These are phyloP conservation scores for Monosporozyma siamensis DNA, from an alignment of 805 yeast genomes.

Conservation along the genomic window DNA sequence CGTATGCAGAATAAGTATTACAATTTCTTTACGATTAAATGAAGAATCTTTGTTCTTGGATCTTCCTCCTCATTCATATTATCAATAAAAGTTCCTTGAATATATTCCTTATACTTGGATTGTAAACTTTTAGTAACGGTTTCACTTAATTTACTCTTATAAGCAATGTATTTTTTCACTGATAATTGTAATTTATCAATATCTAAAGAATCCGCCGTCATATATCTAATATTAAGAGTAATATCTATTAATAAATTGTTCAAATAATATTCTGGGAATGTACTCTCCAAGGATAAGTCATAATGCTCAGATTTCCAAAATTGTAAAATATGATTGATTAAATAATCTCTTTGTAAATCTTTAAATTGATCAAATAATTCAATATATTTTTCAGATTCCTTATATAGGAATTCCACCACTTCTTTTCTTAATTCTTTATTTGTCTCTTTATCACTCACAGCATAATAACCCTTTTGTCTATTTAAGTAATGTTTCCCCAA, in stretches of 20 bases:
- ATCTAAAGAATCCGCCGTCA: constrained; percentile 30
- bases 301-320: constrained; percentile 39
- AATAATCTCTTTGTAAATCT: constrained; percentile 57
- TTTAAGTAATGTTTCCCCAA: constrained; percentile 28
- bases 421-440: constrained; percentile 24
- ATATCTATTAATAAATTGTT: constrained; percentile 42
- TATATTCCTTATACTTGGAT: constrained; percentile 24
- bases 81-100: constrained; percentile 30
- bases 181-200: constrained; percentile 56
- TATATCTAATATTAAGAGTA: constrained; percentile 56
- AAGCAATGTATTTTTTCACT: constrained; percentile 62
- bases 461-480: constrained; percentile 28
- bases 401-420: constrained; percentile 29
- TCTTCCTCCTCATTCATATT: constrained; percentile 20
- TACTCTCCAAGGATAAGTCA: constrained; percentile 21
- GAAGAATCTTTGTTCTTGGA: constrained; percentile 24
- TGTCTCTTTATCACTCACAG: constrained; percentile 27
- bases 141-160: constrained; percentile 37
- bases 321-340: constrained; percentile 55
- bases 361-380: constrained; percentile 58
- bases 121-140: constrained; percentile 31
- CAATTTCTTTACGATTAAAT: constrained; percentile 27
- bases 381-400: constrained; percentile 40
- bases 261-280: constrained; percentile 31
- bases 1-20: constrained; percentile 8